phyloP scores from a whole-genome alignment of 495 filamentous ascomycete species.

The Daldinia loculata region DNA sequence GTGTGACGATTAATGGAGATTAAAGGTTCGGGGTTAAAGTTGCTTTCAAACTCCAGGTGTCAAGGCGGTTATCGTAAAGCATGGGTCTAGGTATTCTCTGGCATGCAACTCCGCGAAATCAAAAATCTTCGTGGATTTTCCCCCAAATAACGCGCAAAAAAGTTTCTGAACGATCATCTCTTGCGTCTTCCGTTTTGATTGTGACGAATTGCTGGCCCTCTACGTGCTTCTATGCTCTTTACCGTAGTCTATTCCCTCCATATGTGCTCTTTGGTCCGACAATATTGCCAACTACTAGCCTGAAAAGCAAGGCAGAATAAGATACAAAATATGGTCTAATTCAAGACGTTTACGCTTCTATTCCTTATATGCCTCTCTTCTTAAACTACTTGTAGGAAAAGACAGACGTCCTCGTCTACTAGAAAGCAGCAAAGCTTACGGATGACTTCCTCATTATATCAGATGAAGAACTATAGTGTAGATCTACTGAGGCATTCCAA shows the following conservation, averaged over 20 bases:
- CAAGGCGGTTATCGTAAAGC: constrained; percentile 49
- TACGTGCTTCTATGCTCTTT: background rate
- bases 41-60: constrained; percentile 51
- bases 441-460: no score
- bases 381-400: no score
- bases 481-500: no score
- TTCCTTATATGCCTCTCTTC: no score
- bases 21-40: constrained; percentile 40
- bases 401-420: no score
- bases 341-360: background rate
- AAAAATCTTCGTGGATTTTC: constrained; percentile 48
- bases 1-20: constrained; percentile 43
- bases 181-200: background rate
- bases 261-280: background rate
- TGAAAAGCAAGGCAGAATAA: background rate
- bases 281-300: background rate
- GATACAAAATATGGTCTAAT: background rate
- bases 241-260: background rate
- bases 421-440: no score
- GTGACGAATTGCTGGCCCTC: background rate
- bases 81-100: constrained; percentile 50
- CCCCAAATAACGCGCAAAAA: constrained; percentile 40
- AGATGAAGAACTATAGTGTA: no score
- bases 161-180: constrained; percentile 33
- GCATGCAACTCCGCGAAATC: constrained; percentile 49